A percentile compares a stretch with the other conserved stretches of the same genome.
Evolutionary conservation across 768 basidiomycete species (phyloP).

Genomic region (Pleurotus sapidus): DNA sequence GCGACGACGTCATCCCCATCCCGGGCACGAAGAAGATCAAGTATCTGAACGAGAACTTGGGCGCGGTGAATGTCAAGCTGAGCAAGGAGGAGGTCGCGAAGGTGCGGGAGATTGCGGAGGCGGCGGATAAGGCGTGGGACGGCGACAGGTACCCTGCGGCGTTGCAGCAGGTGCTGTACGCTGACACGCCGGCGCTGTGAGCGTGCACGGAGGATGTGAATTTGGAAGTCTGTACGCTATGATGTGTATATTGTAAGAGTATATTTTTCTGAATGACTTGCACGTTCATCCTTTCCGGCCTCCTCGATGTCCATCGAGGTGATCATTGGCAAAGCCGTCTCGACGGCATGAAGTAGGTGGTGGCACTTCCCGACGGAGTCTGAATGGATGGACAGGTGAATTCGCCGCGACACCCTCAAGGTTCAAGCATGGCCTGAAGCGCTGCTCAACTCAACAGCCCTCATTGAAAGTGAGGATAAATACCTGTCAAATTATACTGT

Average conservation of each 20-base stretch:
- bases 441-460: too few species aligned
- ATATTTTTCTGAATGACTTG: background rate
- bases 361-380: too few species aligned
- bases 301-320: too few species aligned
- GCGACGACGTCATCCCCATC: conserved; percentile 32
- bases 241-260: background rate
- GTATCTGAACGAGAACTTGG: conserved; percentile 40
- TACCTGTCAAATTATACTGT: too few species aligned
- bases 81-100: conserved; percentile 23
- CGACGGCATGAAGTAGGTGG: too few species aligned
- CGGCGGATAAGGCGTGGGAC: conserved; percentile 19
- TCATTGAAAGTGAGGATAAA: too few species aligned
- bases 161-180: conserved; percentile 9
- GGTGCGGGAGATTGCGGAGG: conserved; percentile 24
- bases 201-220: background rate
- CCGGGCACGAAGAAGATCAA: conserved; percentile 34
- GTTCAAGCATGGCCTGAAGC: too few species aligned
- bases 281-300: too few species aligned
- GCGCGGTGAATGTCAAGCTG: conserved; percentile 23
- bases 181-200: conserved; percentile 12
- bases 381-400: too few species aligned
- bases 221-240: background rate
- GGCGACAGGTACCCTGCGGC: conserved; percentile 20
- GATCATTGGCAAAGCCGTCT: too few species aligned
- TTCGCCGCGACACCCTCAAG: too few species aligned